phyloP scores from a whole-genome alignment of 108 stramenopile genomes.

The Ochromonas danica region DNA sequence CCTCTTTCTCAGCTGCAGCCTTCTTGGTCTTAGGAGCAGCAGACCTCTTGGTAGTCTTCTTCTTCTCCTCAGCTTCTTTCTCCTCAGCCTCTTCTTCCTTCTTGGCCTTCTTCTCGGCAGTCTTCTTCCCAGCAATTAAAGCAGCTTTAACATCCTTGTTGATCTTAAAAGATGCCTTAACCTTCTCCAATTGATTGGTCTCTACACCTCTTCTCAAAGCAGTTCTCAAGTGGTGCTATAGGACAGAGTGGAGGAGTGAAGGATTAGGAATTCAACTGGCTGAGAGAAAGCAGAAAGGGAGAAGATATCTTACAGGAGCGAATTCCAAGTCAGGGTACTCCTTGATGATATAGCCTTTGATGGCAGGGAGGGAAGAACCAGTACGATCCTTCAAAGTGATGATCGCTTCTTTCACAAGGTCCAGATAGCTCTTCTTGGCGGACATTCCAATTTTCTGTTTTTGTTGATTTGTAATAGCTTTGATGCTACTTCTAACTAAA shows the following conservation, averaged over 20 bases:
- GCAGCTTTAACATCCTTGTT: constrained; percentile 25
- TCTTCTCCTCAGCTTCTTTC: not conserved
- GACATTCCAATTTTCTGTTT: no score
- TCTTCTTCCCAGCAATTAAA: constrained; percentile 38
- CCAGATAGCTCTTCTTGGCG: not conserved
- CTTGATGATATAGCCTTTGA: constrained; percentile 48
- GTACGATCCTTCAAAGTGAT: constrained; percentile 47
- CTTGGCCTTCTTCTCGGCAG: constrained; percentile 33
- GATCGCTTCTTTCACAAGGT: constrained; percentile 50
- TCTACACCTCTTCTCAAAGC: constrained; percentile 53
- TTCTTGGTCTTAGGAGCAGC: constrained; percentile 12
- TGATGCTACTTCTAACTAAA: no score
- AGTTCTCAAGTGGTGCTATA: constrained; percentile 41
- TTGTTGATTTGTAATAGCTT: no score
- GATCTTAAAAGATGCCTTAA: constrained; percentile 50
- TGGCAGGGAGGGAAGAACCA: constrained; percentile 49
- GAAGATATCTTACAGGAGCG: constrained; percentile 8
- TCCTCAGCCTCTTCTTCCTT: not conserved
- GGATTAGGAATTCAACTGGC: not conserved
- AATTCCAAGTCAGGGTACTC: constrained; percentile 45
- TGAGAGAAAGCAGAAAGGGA: not conserved
- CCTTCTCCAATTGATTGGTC: constrained; percentile 40
- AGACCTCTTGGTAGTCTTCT: not conserved
- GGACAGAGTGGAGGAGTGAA: no score
- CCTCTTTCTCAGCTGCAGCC: not conserved